Conservation (phyloP, 2,329 filamentous ascomycete genomes). For the Nemania sp. region DNA sequence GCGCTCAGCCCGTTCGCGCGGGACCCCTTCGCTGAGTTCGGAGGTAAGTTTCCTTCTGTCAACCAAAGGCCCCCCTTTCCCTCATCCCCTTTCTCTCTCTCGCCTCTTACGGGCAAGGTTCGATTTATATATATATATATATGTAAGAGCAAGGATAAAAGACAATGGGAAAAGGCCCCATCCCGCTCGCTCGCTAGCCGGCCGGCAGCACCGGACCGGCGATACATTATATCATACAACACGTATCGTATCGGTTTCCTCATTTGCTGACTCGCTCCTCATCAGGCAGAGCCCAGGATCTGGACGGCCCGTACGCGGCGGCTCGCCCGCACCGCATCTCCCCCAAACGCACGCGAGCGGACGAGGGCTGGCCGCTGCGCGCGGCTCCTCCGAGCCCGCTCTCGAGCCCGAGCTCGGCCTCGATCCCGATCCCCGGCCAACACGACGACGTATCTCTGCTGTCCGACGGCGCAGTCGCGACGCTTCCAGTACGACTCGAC, state of each 20-base stretch:
- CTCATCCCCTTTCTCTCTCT: neutral
- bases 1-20: conserved; percentile 19
- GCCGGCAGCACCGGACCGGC: too few species aligned
- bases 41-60: conserved; percentile 49
- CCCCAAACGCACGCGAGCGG: neutral
- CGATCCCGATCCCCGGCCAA: too few species aligned
- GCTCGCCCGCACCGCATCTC: neutral
- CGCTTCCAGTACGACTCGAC: conserved; percentile 3
- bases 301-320: neutral
- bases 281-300: neutral
- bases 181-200: too few species aligned
- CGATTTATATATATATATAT: too few species aligned
- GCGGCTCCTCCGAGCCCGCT: too few species aligned
- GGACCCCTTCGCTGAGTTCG: conserved; percentile 51
- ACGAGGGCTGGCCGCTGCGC: conserved; percentile 19
- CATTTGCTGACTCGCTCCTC: conserved; percentile 1
- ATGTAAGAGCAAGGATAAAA: too few species aligned
- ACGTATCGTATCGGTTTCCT: too few species aligned
- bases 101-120: neutral
- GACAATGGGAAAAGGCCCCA: too few species aligned
- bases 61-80: too few species aligned
- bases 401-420: too few species aligned
- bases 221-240: too few species aligned
- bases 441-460: too few species aligned
- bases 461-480: neutral